Base-by-base conservation (phyloP, 2,329 filamentous ascomycete species). In the Fusarium mexicanum region DNA sequence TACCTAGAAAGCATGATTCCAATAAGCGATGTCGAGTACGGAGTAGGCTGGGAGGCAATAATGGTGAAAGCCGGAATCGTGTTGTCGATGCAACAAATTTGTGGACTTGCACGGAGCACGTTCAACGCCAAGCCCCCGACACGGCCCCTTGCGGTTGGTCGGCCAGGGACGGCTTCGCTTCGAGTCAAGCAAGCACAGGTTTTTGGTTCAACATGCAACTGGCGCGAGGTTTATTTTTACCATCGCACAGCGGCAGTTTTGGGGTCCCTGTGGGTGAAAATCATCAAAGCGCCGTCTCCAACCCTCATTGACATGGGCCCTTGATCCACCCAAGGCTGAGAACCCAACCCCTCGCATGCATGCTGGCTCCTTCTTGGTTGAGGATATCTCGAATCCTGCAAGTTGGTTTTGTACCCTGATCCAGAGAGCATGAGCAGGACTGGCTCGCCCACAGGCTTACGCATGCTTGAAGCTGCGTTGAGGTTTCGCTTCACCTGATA, bases 221-320 rank as follows among this genome's bases (percentile, higher is more conserved):
- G 71, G 71, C 58, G 66, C 62, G 60, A 73, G 75, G 71, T 73
- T 77, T 78, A 76, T 78, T 78, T 78, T 78, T 78, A 78, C 64
- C 53, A 75, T 74, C 64, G 66, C 64, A 72, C 67, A 72, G 68
- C 74, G 53, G 67, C 58, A 65, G 67, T 67, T 69, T 65, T 54
- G 37, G 53, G 64, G 66, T 71, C 71, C 73, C 46, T 70, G 38
- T 74, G 64, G 69, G 73, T 76, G 62, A 75, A 74, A 70, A 61
- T 67, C 46, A 71, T 55, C 53, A 66, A 73, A 72, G 71, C 74
- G 76, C 69, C 64, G 64, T 58, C 67, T 63, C 55, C 59, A 68
- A 62, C 64, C 64, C 64, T 71, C 71, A 29, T 55, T 72, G 62
- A 71, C 73, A 72, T 74, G 65, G 69, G 64, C 46, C 33, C 53